Conservation (phyloP, 805 yeast species). For the Pichia manshurica region DNA sequence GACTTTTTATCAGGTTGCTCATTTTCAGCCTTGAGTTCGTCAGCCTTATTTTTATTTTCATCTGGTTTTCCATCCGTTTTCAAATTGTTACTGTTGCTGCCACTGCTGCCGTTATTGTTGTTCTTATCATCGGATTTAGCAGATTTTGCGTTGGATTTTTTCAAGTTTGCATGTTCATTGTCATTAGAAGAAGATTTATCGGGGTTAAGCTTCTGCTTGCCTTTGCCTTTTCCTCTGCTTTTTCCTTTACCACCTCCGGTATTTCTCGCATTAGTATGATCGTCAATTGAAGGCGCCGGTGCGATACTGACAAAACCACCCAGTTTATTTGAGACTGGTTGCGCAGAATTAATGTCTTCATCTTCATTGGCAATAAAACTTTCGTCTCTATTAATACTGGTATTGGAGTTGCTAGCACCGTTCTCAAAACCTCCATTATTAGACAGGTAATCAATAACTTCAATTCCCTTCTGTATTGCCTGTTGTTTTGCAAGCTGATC, state of each 20-base stretch:
- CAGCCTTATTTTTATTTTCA: background rate
- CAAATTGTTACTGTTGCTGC: background rate
- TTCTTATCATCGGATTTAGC: background rate
- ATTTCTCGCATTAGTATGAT: background rate
- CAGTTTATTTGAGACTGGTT: background rate
- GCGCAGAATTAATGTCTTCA: background rate
- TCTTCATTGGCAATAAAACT: background rate
- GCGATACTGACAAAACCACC: constrained; percentile 8
- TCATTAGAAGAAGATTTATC: background rate
- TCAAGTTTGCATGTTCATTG: background rate
- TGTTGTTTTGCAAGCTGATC: constrained; percentile 24
- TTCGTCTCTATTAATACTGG: background rate
- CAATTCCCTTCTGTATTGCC: constrained; percentile 5
- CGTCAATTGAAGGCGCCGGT: constrained; percentile 6
- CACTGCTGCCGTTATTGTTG: background rate
- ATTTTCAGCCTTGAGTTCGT: background rate
- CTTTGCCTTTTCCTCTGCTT: constrained; percentile 4
- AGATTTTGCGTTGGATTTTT: background rate
- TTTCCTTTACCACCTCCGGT: background rate
- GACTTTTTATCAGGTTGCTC: background rate
- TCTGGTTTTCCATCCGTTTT: background rate
- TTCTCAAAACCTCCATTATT: background rate
- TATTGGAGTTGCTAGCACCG: background rate
- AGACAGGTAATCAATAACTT: background rate
- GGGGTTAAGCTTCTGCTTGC: background rate